Evolutionary conservation across 2,329 filamentous ascomycete species (phyloP).

Genomic region (Karstenula rhodostoma): DNA sequence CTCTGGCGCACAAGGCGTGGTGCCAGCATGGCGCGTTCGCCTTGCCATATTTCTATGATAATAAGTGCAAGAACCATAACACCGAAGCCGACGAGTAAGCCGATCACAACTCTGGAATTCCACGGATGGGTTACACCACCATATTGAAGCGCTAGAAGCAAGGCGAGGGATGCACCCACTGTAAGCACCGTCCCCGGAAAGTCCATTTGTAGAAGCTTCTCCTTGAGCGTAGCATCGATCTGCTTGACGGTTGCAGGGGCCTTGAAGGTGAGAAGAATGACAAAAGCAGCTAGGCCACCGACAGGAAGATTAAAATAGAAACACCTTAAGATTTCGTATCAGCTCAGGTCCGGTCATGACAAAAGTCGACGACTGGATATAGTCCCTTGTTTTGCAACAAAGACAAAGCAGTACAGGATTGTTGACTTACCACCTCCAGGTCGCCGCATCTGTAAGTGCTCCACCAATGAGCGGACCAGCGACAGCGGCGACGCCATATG

Average conservation of each 20-base stretch:
- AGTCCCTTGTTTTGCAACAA: neutral
- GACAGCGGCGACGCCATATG: constrained; percentile 34
- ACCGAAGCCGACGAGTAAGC: constrained; percentile 47
- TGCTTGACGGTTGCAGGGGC: constrained; percentile 13
- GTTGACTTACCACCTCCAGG: constrained; percentile 45
- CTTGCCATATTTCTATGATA: constrained; percentile 44
- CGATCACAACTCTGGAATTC: constrained; percentile 50
- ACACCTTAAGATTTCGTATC: neutral
- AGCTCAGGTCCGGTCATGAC: constrained; percentile 22
- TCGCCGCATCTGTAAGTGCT: constrained; percentile 30
- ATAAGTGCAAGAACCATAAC: constrained; percentile 46
- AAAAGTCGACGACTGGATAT: neutral
- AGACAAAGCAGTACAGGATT: neutral
- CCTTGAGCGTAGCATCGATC: constrained; percentile 29
- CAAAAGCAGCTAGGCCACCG: constrained; percentile 48
- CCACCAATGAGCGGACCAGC: constrained; percentile 46
- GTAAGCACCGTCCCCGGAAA: constrained; percentile 51
- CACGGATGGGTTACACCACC: constrained; percentile 42
- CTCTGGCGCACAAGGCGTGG: constrained; percentile 52
- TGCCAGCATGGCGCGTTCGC: constrained; percentile 51
- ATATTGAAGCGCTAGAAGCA: constrained; percentile 57
- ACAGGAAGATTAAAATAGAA: constrained; percentile 48
- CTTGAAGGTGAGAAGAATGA: constrained; percentile 45
- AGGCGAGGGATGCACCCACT: constrained; percentile 49
- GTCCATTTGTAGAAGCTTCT: constrained; percentile 56